These are phyloP conservation scores for Boletus sp. DNA, from an alignment of 768 basidiomycete species.

Conservation along the genomic window DNA sequence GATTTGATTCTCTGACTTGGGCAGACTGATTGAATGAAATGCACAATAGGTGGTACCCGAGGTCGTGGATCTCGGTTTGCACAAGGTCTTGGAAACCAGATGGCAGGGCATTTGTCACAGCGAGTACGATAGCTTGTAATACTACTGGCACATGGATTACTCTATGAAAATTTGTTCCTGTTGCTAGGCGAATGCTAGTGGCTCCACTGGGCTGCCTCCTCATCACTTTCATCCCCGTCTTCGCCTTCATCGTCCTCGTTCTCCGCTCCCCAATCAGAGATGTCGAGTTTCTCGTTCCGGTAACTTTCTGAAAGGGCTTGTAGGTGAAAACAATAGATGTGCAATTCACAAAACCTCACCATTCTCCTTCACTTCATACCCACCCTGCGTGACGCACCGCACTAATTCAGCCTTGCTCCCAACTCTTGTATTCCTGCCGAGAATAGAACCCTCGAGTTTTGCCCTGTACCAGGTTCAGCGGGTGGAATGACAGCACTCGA, in stretches of 20 bases:
- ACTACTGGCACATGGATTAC: background rate
- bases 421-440: constrained; percentile 72
- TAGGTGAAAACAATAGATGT: background rate
- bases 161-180: background rate
- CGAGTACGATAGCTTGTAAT: constrained; percentile 20
- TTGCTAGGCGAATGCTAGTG: background rate
- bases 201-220: constrained; percentile 6
- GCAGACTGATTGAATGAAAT: background rate
- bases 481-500: background rate
- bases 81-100: constrained; percentile 79
- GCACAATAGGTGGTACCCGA: constrained; percentile 51
- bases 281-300: constrained; percentile 55
- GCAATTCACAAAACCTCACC: constrained; percentile 38
- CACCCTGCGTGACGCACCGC: constrained; percentile 71
- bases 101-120: constrained; percentile 41
- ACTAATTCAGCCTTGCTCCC: constrained; percentile 66
- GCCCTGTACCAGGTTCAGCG: constrained; percentile 43
- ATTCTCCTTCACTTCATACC: constrained; percentile 65
- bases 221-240: constrained; percentile 9
- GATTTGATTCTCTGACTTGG: constrained; percentile 9
- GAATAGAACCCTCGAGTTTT: constrained; percentile 72
- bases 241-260: constrained; percentile 27
- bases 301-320: constrained; percentile 40
- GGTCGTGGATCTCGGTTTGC: constrained; percentile 80
- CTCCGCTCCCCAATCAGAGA: constrained; percentile 51